phyloP scores from a whole-genome alignment of 306 rosid species.

The Glycyrrhiza uralensis region DNA sequence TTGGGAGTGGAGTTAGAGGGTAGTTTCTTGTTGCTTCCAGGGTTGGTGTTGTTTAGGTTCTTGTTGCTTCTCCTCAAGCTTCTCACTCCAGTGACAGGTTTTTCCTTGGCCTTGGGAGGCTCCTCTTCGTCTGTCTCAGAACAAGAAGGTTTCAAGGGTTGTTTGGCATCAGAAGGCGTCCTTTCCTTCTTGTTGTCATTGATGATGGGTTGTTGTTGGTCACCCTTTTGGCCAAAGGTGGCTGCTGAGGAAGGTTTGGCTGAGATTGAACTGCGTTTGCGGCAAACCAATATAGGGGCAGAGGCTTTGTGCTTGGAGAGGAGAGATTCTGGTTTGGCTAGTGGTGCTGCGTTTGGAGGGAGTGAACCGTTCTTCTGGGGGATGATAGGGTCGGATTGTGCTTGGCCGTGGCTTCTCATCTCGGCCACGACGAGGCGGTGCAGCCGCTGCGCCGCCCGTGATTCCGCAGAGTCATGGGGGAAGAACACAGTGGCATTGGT shows the following conservation, averaged over 20 bases:
- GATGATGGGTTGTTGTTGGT: conserved; percentile 29
- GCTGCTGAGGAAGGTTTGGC: conserved; percentile 45
- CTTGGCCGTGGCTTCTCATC: conserved; percentile 36
- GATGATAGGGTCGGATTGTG: conserved; percentile 25
- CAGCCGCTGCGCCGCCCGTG: conserved; percentile 43
- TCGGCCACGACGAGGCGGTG: conserved; percentile 34
- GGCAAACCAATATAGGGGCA: conserved; percentile 72
- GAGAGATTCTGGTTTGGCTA: conserved; percentile 46
- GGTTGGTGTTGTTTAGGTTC: conserved; percentile 27
- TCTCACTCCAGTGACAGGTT: conserved; percentile 67
- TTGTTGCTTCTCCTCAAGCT: conserved; percentile 63
- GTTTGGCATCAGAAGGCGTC: conserved; percentile 41
- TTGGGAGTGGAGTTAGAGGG: conserved; percentile 31
- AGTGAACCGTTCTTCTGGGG: conserved; percentile 32
- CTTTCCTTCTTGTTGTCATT: conserved; percentile 50
- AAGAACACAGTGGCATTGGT: conserved; percentile 56
- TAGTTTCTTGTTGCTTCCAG: conserved; percentile 44
- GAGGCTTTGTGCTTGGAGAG: conserved; percentile 54
- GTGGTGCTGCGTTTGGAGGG: conserved; percentile 33
- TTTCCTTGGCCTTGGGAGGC: conserved; percentile 49
- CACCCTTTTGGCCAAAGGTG: conserved; percentile 41
- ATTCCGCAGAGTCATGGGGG: conserved; percentile 51
- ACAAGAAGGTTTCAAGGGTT: conserved; percentile 32
- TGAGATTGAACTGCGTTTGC: conserved; percentile 57
- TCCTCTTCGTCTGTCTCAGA: conserved; percentile 45